phyloP scores from a whole-genome alignment of 495 filamentous ascomycete genomes.

The Hypoxylon intermedium region DNA sequence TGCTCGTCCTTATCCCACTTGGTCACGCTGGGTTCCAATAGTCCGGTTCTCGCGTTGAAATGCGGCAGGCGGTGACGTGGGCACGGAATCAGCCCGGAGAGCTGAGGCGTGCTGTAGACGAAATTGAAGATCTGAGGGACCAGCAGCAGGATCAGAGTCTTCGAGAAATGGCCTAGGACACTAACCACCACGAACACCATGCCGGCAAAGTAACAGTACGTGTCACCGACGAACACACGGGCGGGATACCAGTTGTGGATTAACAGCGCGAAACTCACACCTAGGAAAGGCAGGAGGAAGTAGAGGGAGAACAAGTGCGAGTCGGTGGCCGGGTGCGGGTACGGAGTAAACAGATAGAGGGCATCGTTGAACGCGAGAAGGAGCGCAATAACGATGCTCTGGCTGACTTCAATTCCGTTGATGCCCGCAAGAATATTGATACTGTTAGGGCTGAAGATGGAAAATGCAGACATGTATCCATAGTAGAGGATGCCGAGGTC shows the following conservation, averaged over 20 bases:
- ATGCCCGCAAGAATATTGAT: slow-evolving; percentile 99
- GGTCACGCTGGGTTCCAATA: slow-evolving; percentile 84
- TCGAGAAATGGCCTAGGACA: slow-evolving; percentile 96
- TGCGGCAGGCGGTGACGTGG: slow-evolving; percentile 88
- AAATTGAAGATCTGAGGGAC: slow-evolving; percentile 98
- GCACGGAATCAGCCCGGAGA: slow-evolving; percentile 88
- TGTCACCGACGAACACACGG: slow-evolving; percentile 94
- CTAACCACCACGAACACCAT: slow-evolving; percentile 99
- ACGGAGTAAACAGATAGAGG: slow-evolving; percentile 78
- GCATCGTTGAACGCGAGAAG: slow-evolving; percentile 84
- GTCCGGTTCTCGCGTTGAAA: slow-evolving; percentile 81
- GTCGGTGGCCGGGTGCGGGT: slow-evolving; percentile 91
- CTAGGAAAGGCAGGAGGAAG: slow-evolving; percentile 91
- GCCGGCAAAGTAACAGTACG: slow-evolving; percentile 98
- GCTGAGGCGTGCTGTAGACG: slow-evolving; percentile 86
- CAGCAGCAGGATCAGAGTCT: slow-evolving; percentile 89
- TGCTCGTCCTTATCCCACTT: slow-evolving; percentile 73
- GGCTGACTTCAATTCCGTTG: slow-evolving; percentile 95
- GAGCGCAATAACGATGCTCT: slow-evolving; percentile 88
- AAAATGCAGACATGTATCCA: slow-evolving; percentile 90
- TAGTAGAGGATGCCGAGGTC: slow-evolving; percentile 93
- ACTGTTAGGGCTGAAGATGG: slow-evolving; percentile 96
- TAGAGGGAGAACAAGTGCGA: slow-evolving; percentile 95
- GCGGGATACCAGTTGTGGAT: slow-evolving; percentile 97
- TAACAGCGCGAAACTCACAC: slow-evolving; percentile 85